Conservation (phyloP, 1,139 yeast species). For the Yamadazyma pseudoaaseri region DNA sequence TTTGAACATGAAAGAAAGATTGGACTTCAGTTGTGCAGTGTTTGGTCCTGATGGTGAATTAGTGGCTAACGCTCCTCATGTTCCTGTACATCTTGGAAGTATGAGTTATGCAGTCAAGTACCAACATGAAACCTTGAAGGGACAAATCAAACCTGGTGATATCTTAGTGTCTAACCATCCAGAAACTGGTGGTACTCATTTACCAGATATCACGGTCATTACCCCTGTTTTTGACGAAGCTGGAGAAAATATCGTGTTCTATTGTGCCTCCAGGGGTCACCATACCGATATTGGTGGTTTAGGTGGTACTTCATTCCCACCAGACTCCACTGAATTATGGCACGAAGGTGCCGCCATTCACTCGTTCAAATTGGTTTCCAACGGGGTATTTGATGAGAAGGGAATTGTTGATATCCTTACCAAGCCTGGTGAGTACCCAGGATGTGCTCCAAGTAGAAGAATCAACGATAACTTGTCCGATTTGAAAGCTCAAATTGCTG, state of each 20-base stretch:
- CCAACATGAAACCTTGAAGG: conserved; percentile 17
- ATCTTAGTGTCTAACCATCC: conserved; percentile 21
- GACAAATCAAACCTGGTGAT: conserved; percentile 17
- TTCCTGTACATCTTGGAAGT: conserved; percentile 21
- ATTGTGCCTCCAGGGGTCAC: conserved; percentile 65
- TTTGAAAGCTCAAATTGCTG: conserved; percentile 65
- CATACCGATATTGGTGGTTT: conserved; percentile 71
- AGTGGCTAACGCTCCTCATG: conserved; percentile 22
- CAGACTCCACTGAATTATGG: conserved; percentile 55
- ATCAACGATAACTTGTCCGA: conserved; percentile 61
- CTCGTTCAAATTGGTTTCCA: conserved; percentile 46
- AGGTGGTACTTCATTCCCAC: conserved; percentile 66
- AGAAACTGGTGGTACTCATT: conserved; percentile 19
- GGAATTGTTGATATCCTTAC: conserved; percentile 46
- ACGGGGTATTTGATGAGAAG: conserved; percentile 54
- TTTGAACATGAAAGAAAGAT: conserved; percentile 22
- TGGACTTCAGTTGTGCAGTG: conserved; percentile 31
- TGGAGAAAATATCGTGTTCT: conserved; percentile 53
- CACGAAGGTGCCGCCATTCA: conserved; percentile 64
- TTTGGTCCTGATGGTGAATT: conserved; percentile 19
- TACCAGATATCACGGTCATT: conserved; percentile 21
- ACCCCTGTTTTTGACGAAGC: conserved; percentile 25
- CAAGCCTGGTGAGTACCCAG: conserved; percentile 54
- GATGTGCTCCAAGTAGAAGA: conserved; percentile 61
- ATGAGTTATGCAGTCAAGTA: conserved; percentile 20